These are phyloP conservation scores for Trebouxia sp. DNA, from an alignment of 139 green algal species.

Conservation along the genomic window DNA sequence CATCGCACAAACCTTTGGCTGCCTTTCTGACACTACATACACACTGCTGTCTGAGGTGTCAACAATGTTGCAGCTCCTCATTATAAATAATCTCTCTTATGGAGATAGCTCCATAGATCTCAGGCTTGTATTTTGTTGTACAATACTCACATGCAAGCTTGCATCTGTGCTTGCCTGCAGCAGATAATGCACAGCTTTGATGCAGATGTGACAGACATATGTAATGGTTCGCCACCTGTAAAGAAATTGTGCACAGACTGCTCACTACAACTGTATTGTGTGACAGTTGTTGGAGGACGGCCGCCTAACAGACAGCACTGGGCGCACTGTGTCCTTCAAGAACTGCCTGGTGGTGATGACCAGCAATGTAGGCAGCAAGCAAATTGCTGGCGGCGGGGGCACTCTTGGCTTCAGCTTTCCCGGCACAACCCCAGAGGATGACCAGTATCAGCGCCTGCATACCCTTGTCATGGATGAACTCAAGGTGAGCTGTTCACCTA, in stretches of 20 bases:
- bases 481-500: constrained; percentile 44
- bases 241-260: neutral
- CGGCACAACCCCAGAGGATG: constrained; percentile 38
- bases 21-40: too few relatives aligned
- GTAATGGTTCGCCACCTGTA: too few relatives aligned
- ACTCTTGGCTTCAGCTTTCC: constrained; percentile 70
- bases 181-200: too few relatives aligned
- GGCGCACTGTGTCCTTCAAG: constrained; percentile 78
- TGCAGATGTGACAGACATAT: too few relatives aligned
- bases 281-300: constrained; percentile 95
- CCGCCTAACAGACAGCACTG: constrained; percentile 83
- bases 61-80: too few relatives aligned
- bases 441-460: constrained; percentile 60
- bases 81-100: too few relatives aligned
- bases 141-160: too few relatives aligned
- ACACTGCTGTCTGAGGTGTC: too few relatives aligned
- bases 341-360: constrained; percentile 83
- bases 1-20: too few relatives aligned
- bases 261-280: neutral
- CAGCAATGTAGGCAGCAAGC: constrained; percentile 69
- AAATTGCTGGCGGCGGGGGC: constrained; percentile 66
- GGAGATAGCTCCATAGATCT: too few relatives aligned
- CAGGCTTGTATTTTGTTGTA: too few relatives aligned
- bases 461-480: constrained; percentile 81
- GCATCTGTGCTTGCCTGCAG: too few relatives aligned